Base-by-base conservation (phyloP, 2,329 filamentous ascomycete genomes). In the Phyllosticta citribraziliensis region DNA sequence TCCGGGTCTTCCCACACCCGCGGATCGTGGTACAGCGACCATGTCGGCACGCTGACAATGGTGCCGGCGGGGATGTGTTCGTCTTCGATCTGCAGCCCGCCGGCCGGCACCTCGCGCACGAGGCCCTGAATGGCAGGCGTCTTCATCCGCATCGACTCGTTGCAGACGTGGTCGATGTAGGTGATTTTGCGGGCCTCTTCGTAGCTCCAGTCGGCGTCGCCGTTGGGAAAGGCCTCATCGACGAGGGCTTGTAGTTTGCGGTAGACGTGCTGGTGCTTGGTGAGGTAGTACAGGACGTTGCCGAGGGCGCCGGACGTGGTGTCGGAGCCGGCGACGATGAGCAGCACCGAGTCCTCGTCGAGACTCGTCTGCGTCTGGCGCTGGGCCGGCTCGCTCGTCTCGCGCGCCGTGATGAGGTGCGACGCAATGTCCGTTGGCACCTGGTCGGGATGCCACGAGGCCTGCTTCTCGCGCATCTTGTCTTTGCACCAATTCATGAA, bases 131-230 rank as follows among this genome's bases (percentile, higher is more conserved):
- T 73, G 1, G 76, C 71, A 0, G 75, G 69, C 5, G 77, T 75
- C 58, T 76, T 69, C 3, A 79, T 66, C n/a, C 77, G 72, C 3
- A 78, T 66, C 1, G 75, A 68, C 63, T 79, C 77, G 60, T 78
- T 73, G 67, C 78, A 76, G n/a, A 71, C 66, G 17, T 69, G 73
- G 60, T 77, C 74, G 14, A 78, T 68, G 33, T 72, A 67, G 1
- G 66, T 12, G 19, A 74, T 62, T 0, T 65, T 63, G 51, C 67
- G 70, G 24, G 64, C 61, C 12, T 67, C 67, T 11, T 72, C 70
- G 59, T 70, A 70, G 14, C 64, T 67, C 70, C 70, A 74, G 40
- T 67, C 57, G 5, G 10, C n/a, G 17, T 62, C 60, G 0, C 67
- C 64, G 0, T 30, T 63, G 4, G 70, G 70, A n/a, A 75, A 68